phyloP scores from a whole-genome alignment of 495 filamentous ascomycete genomes.

The Sabuloglossum arenarium region DNA sequence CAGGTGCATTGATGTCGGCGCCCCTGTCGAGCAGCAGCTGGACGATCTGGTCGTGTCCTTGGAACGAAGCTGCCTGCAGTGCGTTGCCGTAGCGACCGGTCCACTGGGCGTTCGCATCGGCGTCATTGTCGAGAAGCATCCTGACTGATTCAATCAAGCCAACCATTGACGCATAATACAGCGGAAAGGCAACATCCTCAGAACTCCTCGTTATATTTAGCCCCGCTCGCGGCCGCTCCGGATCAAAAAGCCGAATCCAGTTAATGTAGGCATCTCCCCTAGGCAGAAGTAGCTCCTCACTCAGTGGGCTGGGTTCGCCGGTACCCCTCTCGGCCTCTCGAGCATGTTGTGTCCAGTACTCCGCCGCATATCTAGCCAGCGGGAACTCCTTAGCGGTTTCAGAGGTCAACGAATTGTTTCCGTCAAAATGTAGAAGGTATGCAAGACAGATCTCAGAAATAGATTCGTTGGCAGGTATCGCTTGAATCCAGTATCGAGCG shows the following conservation, averaged over 20 bases:
- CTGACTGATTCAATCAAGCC: not conserved
- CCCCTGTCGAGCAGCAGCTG: constrained; percentile 2
- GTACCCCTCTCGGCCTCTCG: not conserved
- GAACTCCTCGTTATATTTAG: not conserved
- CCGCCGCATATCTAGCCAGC: not conserved
- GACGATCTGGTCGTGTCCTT: constrained; percentile 5
- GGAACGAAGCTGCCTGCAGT: not conserved
- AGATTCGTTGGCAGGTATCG: constrained; percentile 8
- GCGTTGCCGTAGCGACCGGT: not conserved
- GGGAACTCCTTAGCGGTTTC: constrained; percentile 10
- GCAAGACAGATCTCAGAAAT: constrained; percentile 13
- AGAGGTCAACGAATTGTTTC: not conserved
- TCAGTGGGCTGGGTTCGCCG: not conserved
- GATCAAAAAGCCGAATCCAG: not conserved
- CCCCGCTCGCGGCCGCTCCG: not conserved
- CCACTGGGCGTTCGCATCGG: not conserved
- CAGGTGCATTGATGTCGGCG: not conserved
- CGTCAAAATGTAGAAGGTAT: constrained; percentile 13
- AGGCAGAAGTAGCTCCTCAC: not conserved
- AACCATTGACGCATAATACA: not conserved
- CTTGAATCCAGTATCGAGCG: constrained; percentile 1
- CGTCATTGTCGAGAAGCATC: not conserved
- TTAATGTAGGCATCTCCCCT: not conserved
- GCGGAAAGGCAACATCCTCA: not conserved
- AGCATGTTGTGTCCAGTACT: not conserved